Base-by-base conservation (phyloP, 768 basidiomycete species). In the Panaeolus cyanescens region DNA sequence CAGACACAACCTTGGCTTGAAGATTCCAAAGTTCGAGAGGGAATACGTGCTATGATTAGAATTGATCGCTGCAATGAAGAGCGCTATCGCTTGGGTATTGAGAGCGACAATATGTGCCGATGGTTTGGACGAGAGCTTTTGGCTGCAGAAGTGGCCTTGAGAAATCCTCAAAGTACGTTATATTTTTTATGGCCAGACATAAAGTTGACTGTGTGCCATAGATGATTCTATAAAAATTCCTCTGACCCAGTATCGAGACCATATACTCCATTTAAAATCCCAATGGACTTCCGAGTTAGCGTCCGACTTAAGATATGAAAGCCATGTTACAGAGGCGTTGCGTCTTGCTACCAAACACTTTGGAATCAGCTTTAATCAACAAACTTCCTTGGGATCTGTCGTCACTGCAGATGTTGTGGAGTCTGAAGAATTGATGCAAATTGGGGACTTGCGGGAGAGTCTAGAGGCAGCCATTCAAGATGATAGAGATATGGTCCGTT, bases 1-100 rank as follows among this genome's bases (percentile, higher is more conserved):
- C 45, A 59, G 8, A 39, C 64, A 0, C 75, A 70, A 3, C 53
- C 32, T n/a, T 80, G 79, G 77, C 67, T 79, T 1, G 68, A 72
- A 9, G 72, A 80, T 56, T 54, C 17, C 4, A 31, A 61, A 3
- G 61, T 68, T 13, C 45, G 62, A 1, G 34, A 61, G 5, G 67
- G 70, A 4, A 71, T 71, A 10, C 50, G 55, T 6, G 70, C 68
- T 3, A 34, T 69, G 33, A 55, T 68, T 10, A 59, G 60, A 42
- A 19, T 58, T 0, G 62, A 65, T 39, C 34, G 59, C 6, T 68
- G 67, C 33, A 36, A 50, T 2, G 68, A 71, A 55, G 70, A 71
- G 42, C 58, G 56, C 5, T 33, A 33, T 1, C 42, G 63, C 13
- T 58, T 71, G 32, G 66, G 63, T 1, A 13, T 55, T 4, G 74